Base-by-base conservation (phyloP, 768 basidiomycete species). In the Rhizopogon sp. region DNA sequence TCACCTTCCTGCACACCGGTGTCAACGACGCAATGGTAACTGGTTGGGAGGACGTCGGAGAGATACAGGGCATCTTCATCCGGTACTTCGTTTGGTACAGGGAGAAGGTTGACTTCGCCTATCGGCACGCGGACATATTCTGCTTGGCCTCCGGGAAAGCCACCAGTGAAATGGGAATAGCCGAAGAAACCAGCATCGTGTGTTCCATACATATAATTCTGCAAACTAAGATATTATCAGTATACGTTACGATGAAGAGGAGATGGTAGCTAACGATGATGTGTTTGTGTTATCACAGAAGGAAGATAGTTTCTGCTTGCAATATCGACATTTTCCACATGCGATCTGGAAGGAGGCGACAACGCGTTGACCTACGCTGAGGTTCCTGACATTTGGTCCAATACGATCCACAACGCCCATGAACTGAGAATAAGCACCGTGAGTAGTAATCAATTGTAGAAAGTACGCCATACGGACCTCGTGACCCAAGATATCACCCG, bases 291-390 rank as follows among this genome's bases (percentile, higher is more conserved):
- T 69, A 55, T 89, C 84, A 65, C 89, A 92, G 66, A 88, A 81
- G 2, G 84, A 84, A 0, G 84, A 85, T 0, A 86, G 73, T 61
- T 87, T 87, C 67, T 89, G 68, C 68, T 88, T 70, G 79, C 89
- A 91, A 69, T 81, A 90, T 43, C 76, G 67, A 69, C 88, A 89
- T 47, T 79, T 76, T 2, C 88, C 87, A 60, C 88, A 90, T 0
- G 86, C 85, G 51, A 87, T 83, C 64, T 89, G 87, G 81, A 90
- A 90, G 2, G 83, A 84, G 0, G 81, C 79, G n/a, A 90, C 88
- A 52, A 90, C 88, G 22, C 87, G 79, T 61, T 90, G 82, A 17
- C 88, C 89, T 11, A 73, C 59, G 31, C 77, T 70, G 55, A 88
- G 68, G 45, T 83, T 81, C 39, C 68, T 80, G n/a, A 90, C 83